Percentiles rank a stretch among this genome's conserved stretches.
phyloP scores from a whole-genome alignment of 805 yeast genomes.

The Nakazawaea ambrosiae region DNA sequence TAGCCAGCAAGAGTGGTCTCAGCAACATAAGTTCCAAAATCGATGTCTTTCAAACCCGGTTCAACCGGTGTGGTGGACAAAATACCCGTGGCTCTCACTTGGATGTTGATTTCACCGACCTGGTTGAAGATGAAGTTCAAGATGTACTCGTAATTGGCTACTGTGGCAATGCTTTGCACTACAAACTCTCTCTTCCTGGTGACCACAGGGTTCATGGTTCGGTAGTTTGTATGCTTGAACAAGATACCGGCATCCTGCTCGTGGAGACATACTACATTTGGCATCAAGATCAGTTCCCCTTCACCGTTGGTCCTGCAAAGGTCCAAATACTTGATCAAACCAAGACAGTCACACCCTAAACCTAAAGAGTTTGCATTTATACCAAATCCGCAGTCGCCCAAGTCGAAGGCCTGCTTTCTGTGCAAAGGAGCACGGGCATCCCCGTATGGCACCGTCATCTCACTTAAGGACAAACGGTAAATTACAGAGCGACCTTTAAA shows the following conservation, averaged over 20 bases:
- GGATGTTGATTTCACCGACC: slow-evolving; percentile 72
- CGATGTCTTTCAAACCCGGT: slow-evolving; percentile 54
- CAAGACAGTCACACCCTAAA: slow-evolving; percentile 79
- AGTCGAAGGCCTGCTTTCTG: slow-evolving; percentile 81
- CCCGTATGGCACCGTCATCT: slow-evolving; percentile 87
- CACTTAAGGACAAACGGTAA: slow-evolving; percentile 67
- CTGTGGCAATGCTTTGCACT: slow-evolving; percentile 76
- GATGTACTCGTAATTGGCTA: slow-evolving; percentile 78
- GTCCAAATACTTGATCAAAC: slow-evolving; percentile 69
- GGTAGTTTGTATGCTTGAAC: slow-evolving; percentile 74
- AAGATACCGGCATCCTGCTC: slow-evolving; percentile 73
- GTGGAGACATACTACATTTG: slow-evolving; percentile 74
- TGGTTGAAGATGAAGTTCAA: slow-evolving; percentile 66
- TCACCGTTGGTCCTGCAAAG: slow-evolving; percentile 45
- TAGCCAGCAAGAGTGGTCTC: slow-evolving; percentile 79
- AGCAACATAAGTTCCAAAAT: slow-evolving; percentile 67
- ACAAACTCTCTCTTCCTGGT: slow-evolving; percentile 76
- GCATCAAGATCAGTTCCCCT: slow-evolving; percentile 57
- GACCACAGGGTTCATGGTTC: slow-evolving; percentile 64
- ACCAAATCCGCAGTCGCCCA: slow-evolving; percentile 84
- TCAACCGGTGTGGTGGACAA: slow-evolving; percentile 81
- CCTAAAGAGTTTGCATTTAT: slow-evolving; percentile 58
- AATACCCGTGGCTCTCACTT: slow-evolving; percentile 83
- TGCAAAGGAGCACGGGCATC: slow-evolving; percentile 80
- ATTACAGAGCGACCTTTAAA: slow-evolving; percentile 73